These are phyloP conservation scores for Dictyostelium intermedium DNA, from an alignment of 78 protist species.

Conservation along the genomic window DNA sequence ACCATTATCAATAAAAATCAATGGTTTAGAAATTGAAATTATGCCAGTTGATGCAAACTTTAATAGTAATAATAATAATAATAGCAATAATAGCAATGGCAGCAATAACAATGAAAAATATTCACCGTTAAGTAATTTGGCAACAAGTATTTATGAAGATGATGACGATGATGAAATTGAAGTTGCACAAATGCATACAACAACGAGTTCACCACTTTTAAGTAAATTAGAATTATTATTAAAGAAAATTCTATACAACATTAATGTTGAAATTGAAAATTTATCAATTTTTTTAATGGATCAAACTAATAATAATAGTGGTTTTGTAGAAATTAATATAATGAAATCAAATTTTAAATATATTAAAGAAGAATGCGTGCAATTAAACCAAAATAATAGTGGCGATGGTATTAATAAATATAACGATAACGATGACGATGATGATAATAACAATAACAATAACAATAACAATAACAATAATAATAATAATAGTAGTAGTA, in stretches of 20 bases:
- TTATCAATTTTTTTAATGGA: constrained; percentile 2
- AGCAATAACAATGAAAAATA: not conserved
- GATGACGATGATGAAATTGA: not conserved
- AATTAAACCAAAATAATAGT: not conserved
- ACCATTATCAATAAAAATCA: not conserved
- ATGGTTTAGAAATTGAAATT: constrained; percentile 36
- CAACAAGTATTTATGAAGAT: constrained; percentile 2
- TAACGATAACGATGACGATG: not conserved
- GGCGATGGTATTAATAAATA: no score
- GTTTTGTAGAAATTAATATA: constrained; percentile 19
- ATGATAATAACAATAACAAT: not conserved
- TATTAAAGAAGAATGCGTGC: not conserved
- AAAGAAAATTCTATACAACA: not conserved
- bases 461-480: not conserved
- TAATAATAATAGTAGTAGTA: not conserved
- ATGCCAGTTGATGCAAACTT: not conserved
- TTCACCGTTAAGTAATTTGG: not conserved
- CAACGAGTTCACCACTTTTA: not conserved
- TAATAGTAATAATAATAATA: not conserved
- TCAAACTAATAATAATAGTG: constrained; percentile 1
- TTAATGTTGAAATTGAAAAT: not conserved
- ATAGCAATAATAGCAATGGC: not conserved
- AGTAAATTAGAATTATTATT: not conserved
- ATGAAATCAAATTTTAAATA: constrained; percentile 15
- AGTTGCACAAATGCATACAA: not conserved